phyloP scores from a whole-genome alignment of 208 protist species.

The Acanthamoeba sp. region DNA sequence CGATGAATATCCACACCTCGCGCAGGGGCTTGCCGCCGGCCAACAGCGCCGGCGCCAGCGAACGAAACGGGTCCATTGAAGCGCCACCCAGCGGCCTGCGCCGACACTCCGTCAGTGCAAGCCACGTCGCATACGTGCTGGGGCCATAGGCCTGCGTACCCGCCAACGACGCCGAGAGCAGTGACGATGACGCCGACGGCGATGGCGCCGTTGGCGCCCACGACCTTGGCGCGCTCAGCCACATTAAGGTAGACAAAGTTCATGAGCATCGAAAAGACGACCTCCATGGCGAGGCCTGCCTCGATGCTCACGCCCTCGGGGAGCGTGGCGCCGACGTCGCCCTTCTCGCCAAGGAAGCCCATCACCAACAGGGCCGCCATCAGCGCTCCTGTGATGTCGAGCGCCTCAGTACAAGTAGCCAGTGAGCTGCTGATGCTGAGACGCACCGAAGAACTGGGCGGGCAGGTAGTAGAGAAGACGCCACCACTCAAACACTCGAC shows the following conservation, averaged over 20 bases:
- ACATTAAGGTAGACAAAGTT: not conserved
- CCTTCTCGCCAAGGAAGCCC: not conserved
- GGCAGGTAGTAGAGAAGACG: conserved; percentile 25
- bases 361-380: not conserved
- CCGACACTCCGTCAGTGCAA: no score
- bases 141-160: not conserved
- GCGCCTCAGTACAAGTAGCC: no score
- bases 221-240: conserved; percentile 25
- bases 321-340: not conserved
- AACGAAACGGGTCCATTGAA: conserved; percentile 16
- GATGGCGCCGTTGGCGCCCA: not conserved
- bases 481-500: conserved; percentile 6
- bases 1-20: conserved; percentile 38
- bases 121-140: not conserved
- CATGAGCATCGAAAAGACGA: not conserved
- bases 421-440: no score
- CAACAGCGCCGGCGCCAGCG: conserved; percentile 34
- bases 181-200: not conserved
- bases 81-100: not conserved
- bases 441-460: conserved; percentile 17
- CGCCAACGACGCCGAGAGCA: not conserved
- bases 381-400: not conserved
- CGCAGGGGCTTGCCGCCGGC: not conserved
- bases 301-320: not conserved
- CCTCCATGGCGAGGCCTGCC: not conserved